These are phyloP conservation scores for Bauhinia variegata DNA, from an alignment of 306 rosid species.

Conservation along the genomic window DNA sequence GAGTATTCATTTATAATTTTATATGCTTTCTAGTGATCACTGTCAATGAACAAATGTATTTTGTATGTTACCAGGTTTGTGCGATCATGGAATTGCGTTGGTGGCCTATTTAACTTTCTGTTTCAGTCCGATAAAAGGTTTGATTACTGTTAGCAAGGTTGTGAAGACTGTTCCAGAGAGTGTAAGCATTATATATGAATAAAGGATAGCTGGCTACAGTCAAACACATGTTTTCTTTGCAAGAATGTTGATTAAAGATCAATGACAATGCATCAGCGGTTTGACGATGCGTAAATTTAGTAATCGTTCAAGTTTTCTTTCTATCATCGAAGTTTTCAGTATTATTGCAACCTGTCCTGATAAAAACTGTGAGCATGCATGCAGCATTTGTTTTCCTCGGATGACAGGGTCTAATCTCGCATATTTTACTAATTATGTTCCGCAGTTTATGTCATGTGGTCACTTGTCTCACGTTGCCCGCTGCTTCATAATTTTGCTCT, in stretches of 20 bases:
- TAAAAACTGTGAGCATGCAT: constrained; percentile 13
- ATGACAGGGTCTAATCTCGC: neutral
- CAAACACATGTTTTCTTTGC: constrained; percentile 22
- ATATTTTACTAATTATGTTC: too few relatives aligned
- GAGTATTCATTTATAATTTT: constrained; percentile 14
- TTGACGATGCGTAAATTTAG: constrained; percentile 30
- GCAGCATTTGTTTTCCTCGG: constrained; percentile 2
- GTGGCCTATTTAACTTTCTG: constrained; percentile 20
- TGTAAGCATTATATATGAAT: constrained; percentile 43
- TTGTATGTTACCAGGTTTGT: constrained; percentile 50
- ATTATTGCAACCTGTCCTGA: constrained; percentile 14
- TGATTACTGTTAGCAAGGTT: constrained; percentile 35
- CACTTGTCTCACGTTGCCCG: too few relatives aligned
- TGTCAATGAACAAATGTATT: constrained; percentile 32
- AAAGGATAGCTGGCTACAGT: constrained; percentile 46
- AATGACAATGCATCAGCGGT: constrained; percentile 27
- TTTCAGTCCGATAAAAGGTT: constrained; percentile 32
- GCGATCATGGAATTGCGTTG: constrained; percentile 31
- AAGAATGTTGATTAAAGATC: constrained; percentile 37
- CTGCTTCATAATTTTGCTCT: neutral
- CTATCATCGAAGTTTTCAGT: constrained; percentile 29
- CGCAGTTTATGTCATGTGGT: too few relatives aligned
- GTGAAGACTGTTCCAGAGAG: constrained; percentile 29
- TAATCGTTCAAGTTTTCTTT: constrained; percentile 20
- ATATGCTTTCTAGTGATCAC: constrained; percentile 11